phyloP scores from a whole-genome alignment of 2,329 filamentous ascomycete species.

The Fusarium sambucinum region DNA sequence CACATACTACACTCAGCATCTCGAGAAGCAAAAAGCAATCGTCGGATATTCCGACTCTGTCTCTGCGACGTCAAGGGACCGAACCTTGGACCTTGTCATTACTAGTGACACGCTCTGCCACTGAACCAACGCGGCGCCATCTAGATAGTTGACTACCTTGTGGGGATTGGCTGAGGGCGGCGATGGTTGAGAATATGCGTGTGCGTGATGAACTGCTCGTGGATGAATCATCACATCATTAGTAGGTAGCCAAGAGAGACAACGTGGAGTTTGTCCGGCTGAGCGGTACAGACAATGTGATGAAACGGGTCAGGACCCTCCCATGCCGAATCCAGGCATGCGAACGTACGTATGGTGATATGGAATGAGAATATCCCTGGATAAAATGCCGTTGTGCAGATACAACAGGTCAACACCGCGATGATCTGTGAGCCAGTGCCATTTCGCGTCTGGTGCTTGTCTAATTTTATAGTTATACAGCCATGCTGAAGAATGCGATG shows the following conservation, averaged over 20 bases:
- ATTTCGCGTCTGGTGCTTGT: constrained; percentile 38
- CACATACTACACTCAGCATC: no score
- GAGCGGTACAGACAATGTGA: constrained; percentile 21
- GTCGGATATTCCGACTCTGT: no score
- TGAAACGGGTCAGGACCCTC: constrained; percentile 25
- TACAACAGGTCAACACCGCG: constrained; percentile 35
- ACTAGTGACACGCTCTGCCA: constrained; percentile 9
- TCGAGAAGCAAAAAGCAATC: no score
- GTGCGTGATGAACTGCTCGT: fast-evolving
- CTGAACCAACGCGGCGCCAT: constrained; percentile 3
- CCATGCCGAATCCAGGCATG: constrained; percentile 28
- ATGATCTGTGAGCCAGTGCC: constrained; percentile 38
- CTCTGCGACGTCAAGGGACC: no score
- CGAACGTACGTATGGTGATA: constrained; percentile 17
- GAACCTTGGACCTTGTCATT: no score
- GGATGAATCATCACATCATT: neutral
- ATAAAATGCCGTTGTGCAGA: constrained; percentile 31
- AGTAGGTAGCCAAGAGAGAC: neutral
- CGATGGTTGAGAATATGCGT: neutral
- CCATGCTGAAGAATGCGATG: constrained; percentile 34
- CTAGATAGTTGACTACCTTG: neutral
- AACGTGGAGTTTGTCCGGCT: neutral
- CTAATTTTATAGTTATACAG: constrained; percentile 37
- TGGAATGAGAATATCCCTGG: constrained; percentile 31
- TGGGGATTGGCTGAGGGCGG: neutral